Evolutionary conservation across 176 grass and related monocot genomes (phyloP).

Genomic region (Dactylis glomerata): DNA sequence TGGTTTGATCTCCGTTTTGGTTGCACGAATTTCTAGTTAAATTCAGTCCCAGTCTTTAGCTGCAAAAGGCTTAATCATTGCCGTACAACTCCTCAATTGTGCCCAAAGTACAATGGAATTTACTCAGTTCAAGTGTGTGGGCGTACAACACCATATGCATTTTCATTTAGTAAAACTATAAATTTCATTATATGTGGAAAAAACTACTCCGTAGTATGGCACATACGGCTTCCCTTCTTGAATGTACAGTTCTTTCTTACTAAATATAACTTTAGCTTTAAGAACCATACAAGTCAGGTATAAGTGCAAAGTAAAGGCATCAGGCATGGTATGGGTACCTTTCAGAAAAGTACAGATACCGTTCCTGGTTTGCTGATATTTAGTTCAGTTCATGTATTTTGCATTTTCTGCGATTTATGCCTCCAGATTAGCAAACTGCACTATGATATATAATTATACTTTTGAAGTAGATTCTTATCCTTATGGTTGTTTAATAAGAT

Average conservation of each 20-base stretch:
- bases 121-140: background rate
- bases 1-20: background rate
- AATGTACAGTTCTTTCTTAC: background rate
- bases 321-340: background rate
- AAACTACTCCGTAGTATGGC: background rate
- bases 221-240: background rate
- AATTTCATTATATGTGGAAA: background rate
- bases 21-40: background rate
- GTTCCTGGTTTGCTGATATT: background rate
- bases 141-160: background rate
- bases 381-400: background rate
- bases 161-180: background rate
- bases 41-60: background rate
- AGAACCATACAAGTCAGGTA: background rate
- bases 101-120: background rate
- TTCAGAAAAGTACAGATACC: background rate
- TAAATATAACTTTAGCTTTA: background rate
- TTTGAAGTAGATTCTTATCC: background rate
- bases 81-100: background rate
- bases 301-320: background rate
- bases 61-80: background rate
- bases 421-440: background rate
- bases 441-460: background rate
- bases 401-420: background rate
- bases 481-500: background rate